phyloP scores from a whole-genome alignment of 2,329 filamentous ascomycete genomes.

The Dryadomyces sulphureus region DNA sequence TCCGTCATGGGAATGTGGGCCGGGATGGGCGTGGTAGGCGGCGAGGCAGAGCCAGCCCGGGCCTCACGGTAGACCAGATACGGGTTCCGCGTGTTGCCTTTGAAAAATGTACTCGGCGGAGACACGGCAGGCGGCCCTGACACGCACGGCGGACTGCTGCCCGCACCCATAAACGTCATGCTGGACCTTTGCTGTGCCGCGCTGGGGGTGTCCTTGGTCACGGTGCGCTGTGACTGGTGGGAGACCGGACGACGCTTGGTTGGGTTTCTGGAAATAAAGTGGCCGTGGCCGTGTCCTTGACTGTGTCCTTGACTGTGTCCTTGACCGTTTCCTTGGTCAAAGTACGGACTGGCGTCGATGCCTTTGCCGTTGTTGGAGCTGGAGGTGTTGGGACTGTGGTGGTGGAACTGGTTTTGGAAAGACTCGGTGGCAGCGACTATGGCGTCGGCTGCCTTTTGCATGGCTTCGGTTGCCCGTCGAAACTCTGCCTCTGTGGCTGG shows the following conservation, averaged over 20 bases:
- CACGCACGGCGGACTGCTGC: background rate
- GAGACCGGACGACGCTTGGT: slow-evolving; percentile 6
- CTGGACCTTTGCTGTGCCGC: background rate
- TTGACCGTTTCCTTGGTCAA: no score
- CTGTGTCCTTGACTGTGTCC: no score
- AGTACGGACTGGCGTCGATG: background rate
- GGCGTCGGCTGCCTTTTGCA: slow-evolving; percentile 17
- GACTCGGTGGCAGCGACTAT: slow-evolving; percentile 17
- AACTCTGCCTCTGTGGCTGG: slow-evolving; percentile 10
- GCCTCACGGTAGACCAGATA: background rate
- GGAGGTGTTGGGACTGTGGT: slow-evolving; percentile 1
- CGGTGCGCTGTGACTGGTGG: slow-evolving; percentile 10
- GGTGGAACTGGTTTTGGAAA: slow-evolving; percentile 13
- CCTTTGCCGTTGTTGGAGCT: background rate
- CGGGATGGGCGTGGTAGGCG: slow-evolving; percentile 3
- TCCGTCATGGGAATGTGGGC: background rate
- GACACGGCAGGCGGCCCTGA: background rate
- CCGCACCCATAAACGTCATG: background rate
- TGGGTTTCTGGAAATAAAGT: background rate
- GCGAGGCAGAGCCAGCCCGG: slow-evolving; percentile 3
- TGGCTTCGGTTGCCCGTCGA: slow-evolving; percentile 15
- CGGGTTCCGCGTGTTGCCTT: background rate
- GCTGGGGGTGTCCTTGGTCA: background rate
- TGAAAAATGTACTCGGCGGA: background rate
- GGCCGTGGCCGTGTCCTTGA: no score